These are phyloP conservation scores for Verticillium zaregamsianum DNA, from an alignment of 2,329 filamentous ascomycete species.

Conservation along the genomic window DNA sequence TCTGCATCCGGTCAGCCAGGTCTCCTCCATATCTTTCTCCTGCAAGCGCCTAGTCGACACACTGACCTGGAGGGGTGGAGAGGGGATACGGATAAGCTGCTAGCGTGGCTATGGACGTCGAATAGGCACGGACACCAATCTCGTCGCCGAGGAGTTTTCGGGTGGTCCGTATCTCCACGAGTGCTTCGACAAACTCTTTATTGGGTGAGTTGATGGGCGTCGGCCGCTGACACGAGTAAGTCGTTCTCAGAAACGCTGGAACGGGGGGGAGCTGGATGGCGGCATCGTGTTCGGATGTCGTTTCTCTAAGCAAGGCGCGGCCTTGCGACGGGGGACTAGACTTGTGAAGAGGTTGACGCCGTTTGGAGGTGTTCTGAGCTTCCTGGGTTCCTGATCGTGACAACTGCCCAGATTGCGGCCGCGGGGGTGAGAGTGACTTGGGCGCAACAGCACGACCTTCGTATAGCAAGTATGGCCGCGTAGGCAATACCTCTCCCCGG, in stretches of 20 bases:
- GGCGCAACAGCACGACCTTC: constrained; percentile 34
- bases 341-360: neutral
- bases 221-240: constrained; percentile 77
- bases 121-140: constrained; percentile 81
- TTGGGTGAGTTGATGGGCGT: constrained; percentile 71
- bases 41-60: neutral
- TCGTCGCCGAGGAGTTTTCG: constrained; percentile 70
- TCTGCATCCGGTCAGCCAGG: constrained; percentile 27
- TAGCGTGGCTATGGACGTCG: constrained; percentile 76
- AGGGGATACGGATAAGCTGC: constrained; percentile 68
- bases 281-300: constrained; percentile 74
- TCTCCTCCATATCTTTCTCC: neutral
- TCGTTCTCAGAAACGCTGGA: constrained; percentile 44
- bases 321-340: neutral
- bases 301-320: constrained; percentile 56
- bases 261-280: constrained; percentile 53
- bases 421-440: neutral
- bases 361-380: neutral
- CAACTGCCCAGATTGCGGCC: neutral
- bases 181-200: constrained; percentile 64
- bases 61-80: constrained; percentile 35
- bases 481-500: constrained; percentile 38
- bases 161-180: constrained; percentile 70
- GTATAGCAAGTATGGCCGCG: constrained; percentile 50
- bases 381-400: neutral